A percentile compares a stretch with the other conserved stretches of the same genome.
These are phyloP conservation scores for Podospora appendiculata DNA, from an alignment of 495 filamentous ascomycete species.

Conservation along the genomic window DNA sequence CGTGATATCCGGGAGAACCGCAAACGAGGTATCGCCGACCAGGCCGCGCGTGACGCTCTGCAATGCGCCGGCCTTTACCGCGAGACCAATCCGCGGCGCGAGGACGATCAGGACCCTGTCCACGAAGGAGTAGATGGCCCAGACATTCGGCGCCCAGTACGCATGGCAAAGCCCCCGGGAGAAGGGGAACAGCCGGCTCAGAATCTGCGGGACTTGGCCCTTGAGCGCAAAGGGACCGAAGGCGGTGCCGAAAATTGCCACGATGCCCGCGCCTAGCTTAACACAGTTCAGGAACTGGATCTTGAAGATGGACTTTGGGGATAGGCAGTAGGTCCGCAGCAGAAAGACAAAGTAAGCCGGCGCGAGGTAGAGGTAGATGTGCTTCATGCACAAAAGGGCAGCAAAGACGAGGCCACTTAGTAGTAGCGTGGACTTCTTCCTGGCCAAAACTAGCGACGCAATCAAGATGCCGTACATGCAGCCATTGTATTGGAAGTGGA, in stretches of 20 bases:
- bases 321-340: slow-evolving; percentile 81
- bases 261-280: slow-evolving; percentile 70
- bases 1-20: slow-evolving; percentile 79
- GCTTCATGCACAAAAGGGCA: slow-evolving; percentile 82
- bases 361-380: slow-evolving; percentile 95
- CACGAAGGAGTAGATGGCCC: slow-evolving; percentile 92
- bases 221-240: slow-evolving; percentile 85
- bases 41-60: slow-evolving; percentile 87
- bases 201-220: slow-evolving; percentile 80
- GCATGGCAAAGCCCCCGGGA: slow-evolving; percentile 90
- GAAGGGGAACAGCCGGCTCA: slow-evolving; percentile 86
- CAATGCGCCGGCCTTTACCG: slow-evolving; percentile 64
- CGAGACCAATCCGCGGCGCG: slow-evolving; percentile 68
- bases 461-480: slow-evolving; percentile 88
- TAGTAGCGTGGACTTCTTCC: slow-evolving; percentile 68
- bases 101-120: slow-evolving; percentile 79
- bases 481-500: slow-evolving; percentile 99
- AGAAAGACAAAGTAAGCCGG: slow-evolving; percentile 93
- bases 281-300: slow-evolving; percentile 69
- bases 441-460: slow-evolving; percentile 73
- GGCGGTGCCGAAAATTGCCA: slow-evolving; percentile 67
- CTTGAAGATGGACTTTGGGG: slow-evolving; percentile 63
- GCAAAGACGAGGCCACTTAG: slow-evolving; percentile 77
- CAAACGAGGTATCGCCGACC: slow-evolving; percentile 93
- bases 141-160: slow-evolving; percentile 97